Conservation (phyloP, 768 basidiomycete genomes). For the Agrocybe pediades region DNA sequence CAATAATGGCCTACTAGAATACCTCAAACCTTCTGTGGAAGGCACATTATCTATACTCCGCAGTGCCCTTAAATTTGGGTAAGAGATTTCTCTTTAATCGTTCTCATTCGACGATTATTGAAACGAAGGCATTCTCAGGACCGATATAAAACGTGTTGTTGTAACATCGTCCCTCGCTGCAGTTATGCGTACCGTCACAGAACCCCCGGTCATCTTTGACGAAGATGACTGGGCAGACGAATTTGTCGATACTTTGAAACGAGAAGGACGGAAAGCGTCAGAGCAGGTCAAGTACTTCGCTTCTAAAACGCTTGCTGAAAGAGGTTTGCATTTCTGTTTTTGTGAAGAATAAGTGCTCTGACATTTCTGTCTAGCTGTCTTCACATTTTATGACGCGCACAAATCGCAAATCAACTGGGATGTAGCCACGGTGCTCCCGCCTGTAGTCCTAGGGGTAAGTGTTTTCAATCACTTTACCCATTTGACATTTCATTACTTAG, state of each 20-base stretch:
- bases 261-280: slow-evolving; percentile 47
- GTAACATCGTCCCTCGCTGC: slow-evolving; percentile 66
- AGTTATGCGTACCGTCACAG: slow-evolving; percentile 30
- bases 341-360: not conserved
- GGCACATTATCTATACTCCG: slow-evolving; percentile 69
- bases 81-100: slow-evolving; percentile 9
- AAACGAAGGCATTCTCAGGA: no score
- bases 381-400: slow-evolving; percentile 44
- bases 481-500: not conserved
- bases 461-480: not conserved
- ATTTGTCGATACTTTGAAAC: slow-evolving; percentile 43
- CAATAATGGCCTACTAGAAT: slow-evolving; percentile 44
- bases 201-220: slow-evolving; percentile 31
- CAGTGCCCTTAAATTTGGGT: slow-evolving; percentile 58
- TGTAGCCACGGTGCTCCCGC: slow-evolving; percentile 54
- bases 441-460: slow-evolving; percentile 42
- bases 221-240: slow-evolving; percentile 67
- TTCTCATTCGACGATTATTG: no score
- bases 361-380: slow-evolving; percentile 35
- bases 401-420: slow-evolving; percentile 50
- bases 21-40: slow-evolving; percentile 72
- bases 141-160: slow-evolving; percentile 64
- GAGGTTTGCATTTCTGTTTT: slow-evolving; percentile 31
- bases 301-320: slow-evolving; percentile 68
- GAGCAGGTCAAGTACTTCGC: slow-evolving; percentile 52